Conservation (phyloP, 805 yeast genomes). For the Candida sithepensis region DNA sequence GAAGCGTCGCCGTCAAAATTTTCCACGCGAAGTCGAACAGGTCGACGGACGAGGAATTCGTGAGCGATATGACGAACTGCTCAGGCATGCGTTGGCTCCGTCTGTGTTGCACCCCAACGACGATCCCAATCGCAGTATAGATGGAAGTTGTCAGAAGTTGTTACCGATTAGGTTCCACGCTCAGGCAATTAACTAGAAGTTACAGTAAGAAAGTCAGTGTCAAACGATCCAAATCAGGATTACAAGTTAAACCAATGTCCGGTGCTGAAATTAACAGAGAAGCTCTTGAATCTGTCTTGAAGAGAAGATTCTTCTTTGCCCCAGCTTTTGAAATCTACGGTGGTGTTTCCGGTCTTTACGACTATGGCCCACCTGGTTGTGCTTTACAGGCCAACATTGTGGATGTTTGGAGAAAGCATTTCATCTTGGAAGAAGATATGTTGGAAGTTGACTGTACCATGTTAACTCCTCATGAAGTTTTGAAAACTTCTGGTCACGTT, state of each 20-base stretch:
- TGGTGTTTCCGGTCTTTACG: constrained; percentile 96
- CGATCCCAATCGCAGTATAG: not conserved
- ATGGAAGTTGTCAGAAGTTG: constrained; percentile 6
- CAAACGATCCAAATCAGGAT: constrained; percentile 13
- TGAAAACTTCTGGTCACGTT: constrained; percentile 98
- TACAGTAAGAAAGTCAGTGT: constrained; percentile 13
- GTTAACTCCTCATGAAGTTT: constrained; percentile 95
- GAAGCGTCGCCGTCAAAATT: too few relatives aligned
- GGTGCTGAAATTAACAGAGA: constrained; percentile 66
- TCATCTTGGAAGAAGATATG: constrained; percentile 97
- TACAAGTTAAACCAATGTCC: constrained; percentile 18
- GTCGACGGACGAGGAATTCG: not conserved
- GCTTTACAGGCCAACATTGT: constrained; percentile 94
- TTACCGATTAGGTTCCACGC: not conserved
- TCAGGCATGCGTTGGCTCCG: not conserved
- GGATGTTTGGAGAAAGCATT: constrained; percentile 97
- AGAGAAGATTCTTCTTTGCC: constrained; percentile 94
- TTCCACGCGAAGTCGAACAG: too few relatives aligned
- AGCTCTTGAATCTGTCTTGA: constrained; percentile 80
- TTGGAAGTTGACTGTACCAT: constrained; percentile 97
- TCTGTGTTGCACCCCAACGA: not conserved
- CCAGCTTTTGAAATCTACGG: constrained; percentile 98
- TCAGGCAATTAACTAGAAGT: constrained; percentile 10
- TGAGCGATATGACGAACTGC: not conserved
- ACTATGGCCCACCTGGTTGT: constrained; percentile 99